Base-by-base conservation (phyloP, 2,329 filamentous ascomycete species). In the Venturiaceae sp. region DNA sequence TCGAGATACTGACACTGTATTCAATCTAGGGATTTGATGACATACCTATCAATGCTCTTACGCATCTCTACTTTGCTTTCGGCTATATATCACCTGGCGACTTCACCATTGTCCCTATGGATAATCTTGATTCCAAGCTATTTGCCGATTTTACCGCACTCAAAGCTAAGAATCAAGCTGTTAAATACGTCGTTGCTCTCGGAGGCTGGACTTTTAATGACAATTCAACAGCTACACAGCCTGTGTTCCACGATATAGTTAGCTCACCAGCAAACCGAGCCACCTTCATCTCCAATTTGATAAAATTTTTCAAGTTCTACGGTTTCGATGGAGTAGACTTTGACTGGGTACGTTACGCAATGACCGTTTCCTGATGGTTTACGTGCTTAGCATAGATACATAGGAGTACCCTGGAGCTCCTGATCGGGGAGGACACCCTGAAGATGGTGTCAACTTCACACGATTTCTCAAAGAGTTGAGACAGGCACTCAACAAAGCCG, bases 281-380 rank as follows among this genome's bases (percentile, higher is more conserved):
- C 0, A 62, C 61, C 0, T 80, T 80, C 61, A 68, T 74, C 58
- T 59, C 64, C 1, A 71, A 67, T 0, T 61, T 77, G 0, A 59
- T 72, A 1, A 54, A 58, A 1, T 79, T 80, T 62, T 67, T 80
- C 63, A 34, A 63, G 1, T 69, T 65, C 5, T 77, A 76, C 62
- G 67, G 66, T 2, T 77, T 79, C 55, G 72, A 75, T 60, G 75
- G 75, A 2, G 66, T 77, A 1, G 75, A 80, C 55, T 62, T 80
- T 21, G 74, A 79, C 61, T 80, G 76, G 77, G 36, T 39, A 39
- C 11, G 11, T 39, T n/a, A n/a, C n/a, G n/a, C n/a, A n/a, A n/a
- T n/a, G n/a, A n/a, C n/a, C n/a, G n/a, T n/a, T n/a, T n/a, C n/a
- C n/a, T n/a, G n/a, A n/a, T n/a, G n/a, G n/a, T n/a, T n/a, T n/a